Conservation (phyloP, 306 rosid genomes). For the Citrullus colocynthis region DNA sequence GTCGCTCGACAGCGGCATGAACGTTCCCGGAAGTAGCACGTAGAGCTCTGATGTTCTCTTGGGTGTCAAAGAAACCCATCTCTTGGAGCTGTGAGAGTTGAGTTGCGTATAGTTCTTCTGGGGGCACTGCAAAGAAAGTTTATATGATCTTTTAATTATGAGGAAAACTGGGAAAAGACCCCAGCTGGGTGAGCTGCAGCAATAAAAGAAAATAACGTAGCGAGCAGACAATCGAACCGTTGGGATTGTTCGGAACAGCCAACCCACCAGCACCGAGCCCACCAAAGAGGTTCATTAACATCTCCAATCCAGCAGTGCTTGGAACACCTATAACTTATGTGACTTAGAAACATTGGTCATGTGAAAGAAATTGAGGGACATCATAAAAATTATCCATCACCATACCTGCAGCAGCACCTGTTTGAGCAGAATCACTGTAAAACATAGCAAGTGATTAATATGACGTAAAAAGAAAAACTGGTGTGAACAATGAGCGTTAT, state of each 20-base stretch:
- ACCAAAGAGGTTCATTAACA: conserved; percentile 51
- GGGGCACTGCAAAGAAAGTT: conserved; percentile 27
- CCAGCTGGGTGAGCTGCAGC: neutral
- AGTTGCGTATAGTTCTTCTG: conserved; percentile 46
- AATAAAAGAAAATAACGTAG: neutral
- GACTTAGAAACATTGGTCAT: neutral
- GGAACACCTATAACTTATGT: conserved; percentile 24
- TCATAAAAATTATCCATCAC: neutral
- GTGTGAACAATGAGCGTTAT: neutral
- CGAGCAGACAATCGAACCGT: conserved; percentile 22
- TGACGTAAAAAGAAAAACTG: neutral
- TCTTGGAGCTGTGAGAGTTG: conserved; percentile 55
- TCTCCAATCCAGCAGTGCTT: conserved; percentile 30
- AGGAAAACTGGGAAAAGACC: neutral
- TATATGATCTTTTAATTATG: neutral
- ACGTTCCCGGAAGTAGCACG: conserved; percentile 52
- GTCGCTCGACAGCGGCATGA: conserved; percentile 60
- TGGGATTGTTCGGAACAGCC: conserved; percentile 28
- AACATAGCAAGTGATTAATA: neutral
- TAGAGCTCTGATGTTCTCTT: conserved; percentile 53
- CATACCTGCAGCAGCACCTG: conserved; percentile 36
- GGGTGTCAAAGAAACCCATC: conserved; percentile 55
- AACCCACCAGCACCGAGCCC: conserved; percentile 49
- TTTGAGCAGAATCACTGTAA: conserved; percentile 33
- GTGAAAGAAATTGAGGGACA: neutral